Base-by-base conservation (phyloP, 192 early-diverging fungal species). In the Dispira simplex region DNA sequence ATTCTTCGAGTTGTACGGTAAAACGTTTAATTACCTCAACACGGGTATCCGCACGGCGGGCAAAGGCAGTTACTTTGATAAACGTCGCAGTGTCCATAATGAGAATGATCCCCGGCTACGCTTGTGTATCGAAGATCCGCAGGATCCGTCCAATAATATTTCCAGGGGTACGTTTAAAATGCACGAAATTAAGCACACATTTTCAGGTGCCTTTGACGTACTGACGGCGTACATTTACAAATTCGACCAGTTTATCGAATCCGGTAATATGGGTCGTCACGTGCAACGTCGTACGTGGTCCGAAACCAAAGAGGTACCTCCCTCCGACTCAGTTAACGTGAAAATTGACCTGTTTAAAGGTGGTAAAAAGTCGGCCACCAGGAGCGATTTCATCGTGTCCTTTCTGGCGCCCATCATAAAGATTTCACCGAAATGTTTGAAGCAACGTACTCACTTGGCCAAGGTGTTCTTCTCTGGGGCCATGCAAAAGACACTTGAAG, bases 1-100 rank as follows among this genome's bases (percentile, higher is more conserved):
- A 68, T 90, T 95, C 48, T 84, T 98, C 53, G 92, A 98, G 66
- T 77, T 94, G 6, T 98, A 93, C 66, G 95, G 95, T 14, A 73
- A 75, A 28, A 66, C 77, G 2, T 93, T 93, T 66, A 89, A 87
- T 68, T 87, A 83, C 59, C 66, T 69, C 39, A 66, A 64, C 9
- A 79, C 90, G 25, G 86, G 86, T 12, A 79, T 95, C 26, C 69
- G 75, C 23, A 75, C 89, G 6, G 67, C 63, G 4, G 72, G 80
- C 21, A 70, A 65, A 14, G 83, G 81, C 44, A 67, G 66, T 20
- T 92, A 88, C 67, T 73, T 77, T 52, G 63, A 70, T 27, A 73
- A 77, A 56, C 63, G 70, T 16, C 11, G 51, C 16, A 68, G 64
- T 44, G 63, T 64, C 0, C 68, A 73, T 28, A 43, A 46, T 26